Base-by-base conservation (phyloP, 768 basidiomycete species). In the Amylocystis lapponica region DNA sequence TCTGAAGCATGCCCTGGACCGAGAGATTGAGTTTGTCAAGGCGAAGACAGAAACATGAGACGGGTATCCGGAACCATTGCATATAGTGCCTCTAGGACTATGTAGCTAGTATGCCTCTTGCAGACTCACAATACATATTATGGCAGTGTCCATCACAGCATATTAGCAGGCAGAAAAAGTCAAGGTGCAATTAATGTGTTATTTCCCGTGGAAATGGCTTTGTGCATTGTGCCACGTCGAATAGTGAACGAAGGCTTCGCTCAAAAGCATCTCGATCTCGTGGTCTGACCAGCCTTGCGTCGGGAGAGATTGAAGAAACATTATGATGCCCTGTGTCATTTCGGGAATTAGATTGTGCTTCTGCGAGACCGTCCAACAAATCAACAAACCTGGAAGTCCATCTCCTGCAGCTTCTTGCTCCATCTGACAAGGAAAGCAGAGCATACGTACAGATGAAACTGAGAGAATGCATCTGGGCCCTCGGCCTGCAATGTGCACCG, bases 371-470 rank as follows among this genome's bases (percentile, higher is more conserved):
- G 20, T 5, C 14, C 7, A 3, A 39, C 14, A 36, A 41, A 29
- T 5, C 14, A 17, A 61, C 73, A 57, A 50, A 88, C 95, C 79
- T 99, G 96, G 58, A 99, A 99, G 62, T 99, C 96, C 94, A 97
- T 98, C 59, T 86, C 80, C 25, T 86, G 83, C 47, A 99, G 71
- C 58, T 89, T 85, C 39, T 91, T 84, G 56, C 91, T 95, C 90
- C 93, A 99, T 50, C 83, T 83, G 14, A 96, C 91, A 13, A 99
- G 78, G 63, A 99, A 95, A 0, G 95, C 94, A 4, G 92, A 94
- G 59, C 96, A 99, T 21, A 99, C 96, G 59, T 98, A 99, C 14
- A 98, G 71, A 61, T 99, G 96, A 60, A 98, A 99, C 62, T 98
- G 92, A 12, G 94, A 97, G 66, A 99, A 99, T 10, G 96, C 96